Conservation (phyloP, 2,329 filamentous ascomycete species). For the Fusarium fracticaudum region DNA sequence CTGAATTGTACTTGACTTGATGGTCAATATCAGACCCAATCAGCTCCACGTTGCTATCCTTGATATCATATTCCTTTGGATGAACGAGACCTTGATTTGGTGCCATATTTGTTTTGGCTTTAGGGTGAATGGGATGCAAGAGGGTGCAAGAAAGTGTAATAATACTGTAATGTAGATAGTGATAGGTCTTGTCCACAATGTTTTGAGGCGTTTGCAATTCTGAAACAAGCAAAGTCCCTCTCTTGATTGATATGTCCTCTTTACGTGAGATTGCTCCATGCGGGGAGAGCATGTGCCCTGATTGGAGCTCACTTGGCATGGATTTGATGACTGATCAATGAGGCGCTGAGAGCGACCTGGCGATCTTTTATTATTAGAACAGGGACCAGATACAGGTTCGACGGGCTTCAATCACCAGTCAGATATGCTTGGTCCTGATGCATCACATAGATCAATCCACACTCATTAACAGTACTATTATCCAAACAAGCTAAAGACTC, state of each 20-base stretch:
- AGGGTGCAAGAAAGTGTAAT: neutral
- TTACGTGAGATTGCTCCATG: conserved; percentile 29
- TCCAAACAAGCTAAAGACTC: neutral
- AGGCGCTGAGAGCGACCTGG: neutral
- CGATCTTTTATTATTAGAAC: conserved; percentile 17
- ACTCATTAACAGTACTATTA: neutral
- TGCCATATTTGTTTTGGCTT: conserved; percentile 57
- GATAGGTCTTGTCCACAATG: neutral
- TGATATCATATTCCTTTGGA: conserved; percentile 71
- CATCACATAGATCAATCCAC: neutral
- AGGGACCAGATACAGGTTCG: conserved; percentile 4
- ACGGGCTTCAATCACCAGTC: neutral
- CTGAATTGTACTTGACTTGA: conserved; percentile 73
- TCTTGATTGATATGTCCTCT: neutral
- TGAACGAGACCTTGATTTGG: conserved; percentile 71
- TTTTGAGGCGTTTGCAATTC: neutral
- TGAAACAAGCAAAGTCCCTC: conserved; percentile 3
- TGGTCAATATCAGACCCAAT: conserved; percentile 73
- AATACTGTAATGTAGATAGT: neutral
- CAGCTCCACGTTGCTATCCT: conserved; percentile 74
- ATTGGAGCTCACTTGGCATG: conserved; percentile 26
- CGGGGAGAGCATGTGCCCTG: conserved; percentile 30
- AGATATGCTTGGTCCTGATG: neutral
- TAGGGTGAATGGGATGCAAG: neutral
- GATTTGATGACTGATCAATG: conserved; percentile 34